A percentile compares a stretch with the other conserved stretches of the same genome.
Evolutionary conservation across 2,329 filamentous ascomycete species (phyloP).

Genomic region (Colletotrichum navitas): DNA sequence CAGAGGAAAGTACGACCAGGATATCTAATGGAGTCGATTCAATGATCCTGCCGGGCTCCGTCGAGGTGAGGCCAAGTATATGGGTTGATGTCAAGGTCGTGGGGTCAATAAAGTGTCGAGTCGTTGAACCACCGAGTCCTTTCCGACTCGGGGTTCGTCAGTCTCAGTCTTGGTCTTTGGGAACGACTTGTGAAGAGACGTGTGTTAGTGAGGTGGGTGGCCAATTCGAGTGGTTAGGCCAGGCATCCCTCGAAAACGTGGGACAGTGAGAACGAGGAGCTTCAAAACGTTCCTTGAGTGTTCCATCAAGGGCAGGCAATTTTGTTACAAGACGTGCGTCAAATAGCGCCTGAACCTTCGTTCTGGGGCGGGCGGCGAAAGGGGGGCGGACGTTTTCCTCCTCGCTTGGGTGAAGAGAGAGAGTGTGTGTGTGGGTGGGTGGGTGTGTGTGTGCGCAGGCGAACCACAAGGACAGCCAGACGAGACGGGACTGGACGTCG

Average conservation of each 20-base stretch:
- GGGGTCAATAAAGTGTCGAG: slow-evolving; percentile 21
- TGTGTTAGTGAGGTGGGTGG: slow-evolving; percentile 13
- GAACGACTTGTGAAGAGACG: neutral
- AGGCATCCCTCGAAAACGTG: slow-evolving; percentile 18
- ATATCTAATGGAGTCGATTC: slow-evolving; percentile 5
- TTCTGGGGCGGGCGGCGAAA: slow-evolving; percentile 27
- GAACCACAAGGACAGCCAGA: slow-evolving; percentile 1
- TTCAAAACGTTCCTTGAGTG: slow-evolving; percentile 47
- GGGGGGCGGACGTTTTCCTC: slow-evolving; percentile 9
- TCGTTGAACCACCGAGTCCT: neutral
- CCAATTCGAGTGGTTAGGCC: slow-evolving; percentile 8
- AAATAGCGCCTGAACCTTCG: slow-evolving; percentile 51
- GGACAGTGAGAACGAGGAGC: slow-evolving; percentile 30
- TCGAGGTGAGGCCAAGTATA: neutral
- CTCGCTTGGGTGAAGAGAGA: slow-evolving; percentile 2
- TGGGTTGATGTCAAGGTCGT: slow-evolving; percentile 12
- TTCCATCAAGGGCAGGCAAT: slow-evolving; percentile 46
- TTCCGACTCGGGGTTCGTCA: slow-evolving; percentile 25
- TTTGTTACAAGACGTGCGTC: slow-evolving; percentile 55
- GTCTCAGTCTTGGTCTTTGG: slow-evolving; percentile 22
- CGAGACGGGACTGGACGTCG: slow-evolving; percentile 6
- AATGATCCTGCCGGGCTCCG: slow-evolving; percentile 17
- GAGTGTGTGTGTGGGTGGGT: neutral
- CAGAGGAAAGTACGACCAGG: neutral
- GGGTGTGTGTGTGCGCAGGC: neutral